Conservation (phyloP, 2,329 filamentous ascomycete genomes). For the Malbranchea zuffiana region DNA sequence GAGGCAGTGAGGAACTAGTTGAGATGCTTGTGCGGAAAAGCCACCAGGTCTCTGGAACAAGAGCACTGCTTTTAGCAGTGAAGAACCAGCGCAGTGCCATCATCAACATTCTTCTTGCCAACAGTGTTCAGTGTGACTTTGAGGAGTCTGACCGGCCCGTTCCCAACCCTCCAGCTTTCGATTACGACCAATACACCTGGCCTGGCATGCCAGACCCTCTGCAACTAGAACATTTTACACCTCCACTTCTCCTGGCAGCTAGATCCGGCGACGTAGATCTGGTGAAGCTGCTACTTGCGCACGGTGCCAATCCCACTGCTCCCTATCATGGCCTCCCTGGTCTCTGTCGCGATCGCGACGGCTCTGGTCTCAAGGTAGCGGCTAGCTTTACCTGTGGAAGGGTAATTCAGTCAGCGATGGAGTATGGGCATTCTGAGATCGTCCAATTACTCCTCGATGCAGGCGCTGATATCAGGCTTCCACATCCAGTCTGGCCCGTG, state of each 20-base stretch:
- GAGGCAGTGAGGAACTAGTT: constrained; percentile 12
- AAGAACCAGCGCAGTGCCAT: constrained; percentile 12
- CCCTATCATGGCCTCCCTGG: constrained; percentile 14
- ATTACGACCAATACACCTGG: too few relatives aligned
- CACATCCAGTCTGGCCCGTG: constrained; percentile 5
- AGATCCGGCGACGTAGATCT: constrained; percentile 11
- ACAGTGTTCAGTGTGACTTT: constrained; percentile 14
- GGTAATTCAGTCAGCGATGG: constrained; percentile 13
- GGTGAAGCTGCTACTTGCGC: constrained; percentile 12
- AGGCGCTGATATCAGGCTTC: constrained; percentile 5
- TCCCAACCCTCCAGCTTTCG: constrained; percentile 5
- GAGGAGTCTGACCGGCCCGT: constrained; percentile 15
- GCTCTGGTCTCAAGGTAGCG: too few relatives aligned
- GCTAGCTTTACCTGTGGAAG: constrained; percentile 12
- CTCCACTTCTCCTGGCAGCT: constrained; percentile 11
- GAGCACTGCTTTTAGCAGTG: constrained; percentile 13
- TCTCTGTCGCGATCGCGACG: too few relatives aligned
- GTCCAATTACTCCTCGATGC: constrained; percentile 4
- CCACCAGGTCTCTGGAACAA: constrained; percentile 11
- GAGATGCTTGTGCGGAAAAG: constrained; percentile 12
- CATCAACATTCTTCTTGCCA: constrained; percentile 13
- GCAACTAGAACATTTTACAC: constrained; percentile 9
- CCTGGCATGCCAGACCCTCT: too few relatives aligned
- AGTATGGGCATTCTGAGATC: constrained; percentile 7
- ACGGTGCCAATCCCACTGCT: constrained; percentile 13